phyloP scores from a whole-genome alignment of 305 asterid genomes.

The Fraxinus platypoda region DNA sequence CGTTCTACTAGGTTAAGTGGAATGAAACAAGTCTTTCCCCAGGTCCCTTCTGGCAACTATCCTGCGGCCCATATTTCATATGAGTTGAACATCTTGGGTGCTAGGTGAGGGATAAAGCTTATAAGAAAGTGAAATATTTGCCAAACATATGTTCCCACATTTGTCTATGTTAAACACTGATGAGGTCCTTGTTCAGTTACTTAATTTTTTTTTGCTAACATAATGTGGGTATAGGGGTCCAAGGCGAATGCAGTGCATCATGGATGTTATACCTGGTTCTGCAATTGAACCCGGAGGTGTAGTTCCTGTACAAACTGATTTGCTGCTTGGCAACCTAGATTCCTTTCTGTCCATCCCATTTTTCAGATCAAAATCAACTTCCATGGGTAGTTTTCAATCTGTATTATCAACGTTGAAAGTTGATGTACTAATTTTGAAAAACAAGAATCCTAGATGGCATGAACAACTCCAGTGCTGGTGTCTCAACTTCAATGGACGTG shows the following conservation, averaged over 20 bases:
- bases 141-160: background rate
- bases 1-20: conserved; percentile 69
- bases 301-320: conserved; percentile 83
- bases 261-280: conserved; percentile 70
- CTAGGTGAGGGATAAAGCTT: conserved; percentile 52
- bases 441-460: conserved; percentile 96
- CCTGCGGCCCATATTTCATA: conserved; percentile 80
- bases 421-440: conserved; percentile 56
- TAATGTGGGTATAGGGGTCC: conserved; percentile 64
- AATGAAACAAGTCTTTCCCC: conserved; percentile 72
- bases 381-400: conserved; percentile 48
- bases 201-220: conserved; percentile 3
- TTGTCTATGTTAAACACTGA: background rate
- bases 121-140: background rate
- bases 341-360: conserved; percentile 75
- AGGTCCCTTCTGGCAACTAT: conserved; percentile 82
- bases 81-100: conserved; percentile 81
- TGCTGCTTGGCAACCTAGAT: conserved; percentile 56
- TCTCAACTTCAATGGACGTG: conserved; percentile 86
- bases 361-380: conserved; percentile 73
- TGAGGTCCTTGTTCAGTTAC: background rate
- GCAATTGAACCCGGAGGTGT: conserved; percentile 62
- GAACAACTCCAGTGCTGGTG: conserved; percentile 99
- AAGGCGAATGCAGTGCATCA: conserved; percentile 81
- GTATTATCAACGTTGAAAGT: conserved; percentile 46